phyloP scores from a whole-genome alignment of 2,329 filamentous ascomycete species.

The Zarea fungicola region DNA sequence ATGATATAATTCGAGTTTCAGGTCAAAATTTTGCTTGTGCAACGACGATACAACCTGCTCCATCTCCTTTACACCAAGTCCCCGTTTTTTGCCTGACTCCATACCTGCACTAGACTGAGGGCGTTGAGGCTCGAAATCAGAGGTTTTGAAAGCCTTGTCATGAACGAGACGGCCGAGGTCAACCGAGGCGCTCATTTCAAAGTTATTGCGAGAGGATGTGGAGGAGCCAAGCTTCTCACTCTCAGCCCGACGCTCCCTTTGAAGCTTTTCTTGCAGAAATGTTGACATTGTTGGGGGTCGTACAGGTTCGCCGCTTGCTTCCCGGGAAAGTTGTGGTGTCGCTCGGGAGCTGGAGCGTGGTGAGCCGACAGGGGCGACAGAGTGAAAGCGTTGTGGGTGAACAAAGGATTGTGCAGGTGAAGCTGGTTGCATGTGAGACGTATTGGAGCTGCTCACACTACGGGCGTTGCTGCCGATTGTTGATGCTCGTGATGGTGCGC shows the following conservation, averaged over 20 bases:
- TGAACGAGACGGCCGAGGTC: conserved; percentile 33
- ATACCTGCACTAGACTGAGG: conserved; percentile 38
- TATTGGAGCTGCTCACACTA: conserved; percentile 37
- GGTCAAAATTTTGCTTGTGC: conserved; percentile 72
- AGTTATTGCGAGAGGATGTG: conserved; percentile 29
- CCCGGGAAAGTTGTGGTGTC: conserved; percentile 38
- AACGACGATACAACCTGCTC: conserved; percentile 64
- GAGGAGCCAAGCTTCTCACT: conserved; percentile 34
- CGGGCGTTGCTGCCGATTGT: conserved; percentile 38
- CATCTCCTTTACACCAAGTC: conserved; percentile 61
- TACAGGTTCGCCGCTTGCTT: conserved; percentile 35
- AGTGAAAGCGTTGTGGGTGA: conserved; percentile 37
- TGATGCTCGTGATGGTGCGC: conserved; percentile 43
- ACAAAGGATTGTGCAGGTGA: conserved; percentile 31
- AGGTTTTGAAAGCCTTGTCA: conserved; percentile 34
- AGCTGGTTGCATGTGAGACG: conserved; percentile 30
- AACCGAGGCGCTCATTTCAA: conserved; percentile 33
- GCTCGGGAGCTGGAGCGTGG: conserved; percentile 35
- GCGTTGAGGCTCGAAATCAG: conserved; percentile 31
- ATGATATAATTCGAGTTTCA: conserved; percentile 69
- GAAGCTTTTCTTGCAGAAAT: conserved; percentile 52
- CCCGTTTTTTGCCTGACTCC: conserved; percentile 43
- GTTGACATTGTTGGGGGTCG: conserved; percentile 40
- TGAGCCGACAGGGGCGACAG: conserved; percentile 30
- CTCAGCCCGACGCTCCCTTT: conserved; percentile 45